Evolutionary conservation across 805 yeast genomes (phyloP).

Genomic region (Nakazawaea siamensis): DNA sequence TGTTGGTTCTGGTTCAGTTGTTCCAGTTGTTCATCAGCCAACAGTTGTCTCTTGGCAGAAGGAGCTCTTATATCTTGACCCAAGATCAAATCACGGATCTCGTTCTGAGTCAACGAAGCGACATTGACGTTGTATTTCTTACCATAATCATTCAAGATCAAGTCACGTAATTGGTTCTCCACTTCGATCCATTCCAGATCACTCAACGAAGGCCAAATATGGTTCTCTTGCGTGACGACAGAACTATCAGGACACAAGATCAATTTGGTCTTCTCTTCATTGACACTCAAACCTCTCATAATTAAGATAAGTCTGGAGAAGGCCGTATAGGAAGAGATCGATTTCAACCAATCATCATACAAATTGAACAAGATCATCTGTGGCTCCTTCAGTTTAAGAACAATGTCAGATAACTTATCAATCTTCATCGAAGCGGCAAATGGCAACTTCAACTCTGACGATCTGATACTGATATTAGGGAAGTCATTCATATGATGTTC

Average conservation of each 20-base stretch:
- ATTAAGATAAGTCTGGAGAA: conserved; percentile 80
- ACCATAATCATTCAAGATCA: conserved; percentile 80
- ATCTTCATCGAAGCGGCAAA: conserved; percentile 80
- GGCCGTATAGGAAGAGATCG: conserved; percentile 84
- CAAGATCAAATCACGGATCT: conserved; percentile 84
- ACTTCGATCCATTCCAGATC: conserved; percentile 90
- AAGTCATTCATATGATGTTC: conserved; percentile 97
- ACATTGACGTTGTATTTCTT: conserved; percentile 80
- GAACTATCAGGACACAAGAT: conserved; percentile 71
- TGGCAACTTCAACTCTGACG: conserved; percentile 84
- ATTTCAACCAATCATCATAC: conserved; percentile 89
- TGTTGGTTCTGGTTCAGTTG: conserved; percentile 32
- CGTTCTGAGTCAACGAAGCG: conserved; percentile 83
- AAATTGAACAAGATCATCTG: conserved; percentile 86
- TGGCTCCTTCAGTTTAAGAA: conserved; percentile 82
- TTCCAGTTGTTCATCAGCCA: conserved; percentile 61
- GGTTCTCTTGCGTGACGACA: conserved; percentile 64
- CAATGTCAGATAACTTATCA: conserved; percentile 70
- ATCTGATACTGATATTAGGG: conserved; percentile 83
- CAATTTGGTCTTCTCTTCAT: conserved; percentile 66
- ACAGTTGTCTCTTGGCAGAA: conserved; percentile 75
- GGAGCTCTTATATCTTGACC: conserved; percentile 95
- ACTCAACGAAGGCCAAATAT: conserved; percentile 86
- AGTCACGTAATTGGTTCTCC: conserved; percentile 80
- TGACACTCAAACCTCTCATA: conserved; percentile 74